phyloP scores from a whole-genome alignment of 192 early-diverging fungal genomes.

The Allomyces arbusculus region DNA sequence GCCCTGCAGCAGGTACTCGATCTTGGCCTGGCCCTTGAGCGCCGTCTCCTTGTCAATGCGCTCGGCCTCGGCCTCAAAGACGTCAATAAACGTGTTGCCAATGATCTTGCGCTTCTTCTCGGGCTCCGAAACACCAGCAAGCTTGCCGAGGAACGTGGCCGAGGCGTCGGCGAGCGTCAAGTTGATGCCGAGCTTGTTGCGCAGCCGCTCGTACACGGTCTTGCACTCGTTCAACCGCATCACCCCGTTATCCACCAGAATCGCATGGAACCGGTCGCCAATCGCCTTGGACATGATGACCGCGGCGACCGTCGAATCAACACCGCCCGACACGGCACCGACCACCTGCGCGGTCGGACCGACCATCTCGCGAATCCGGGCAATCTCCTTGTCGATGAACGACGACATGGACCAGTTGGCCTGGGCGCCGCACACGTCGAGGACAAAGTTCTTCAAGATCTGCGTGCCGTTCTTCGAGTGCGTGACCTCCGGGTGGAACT shows the following conservation, averaged over 20 bases:
- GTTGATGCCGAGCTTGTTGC: constrained; percentile 86
- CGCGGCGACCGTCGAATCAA: constrained; percentile 90
- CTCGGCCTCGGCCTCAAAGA: constrained; percentile 83
- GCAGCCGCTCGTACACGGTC: constrained; percentile 59
- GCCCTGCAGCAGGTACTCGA: constrained; percentile 91
- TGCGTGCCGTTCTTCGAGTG: constrained; percentile 70
- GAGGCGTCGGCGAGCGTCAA: constrained; percentile 75
- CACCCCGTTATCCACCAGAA: constrained; percentile 94
- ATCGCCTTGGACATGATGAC: constrained; percentile 93
- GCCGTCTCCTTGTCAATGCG: constrained; percentile 62
- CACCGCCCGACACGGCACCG: constrained; percentile 92
- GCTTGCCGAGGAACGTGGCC: constrained; percentile 59
- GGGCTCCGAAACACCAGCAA: constrained; percentile 84
- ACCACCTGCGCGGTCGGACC: constrained; percentile 82
- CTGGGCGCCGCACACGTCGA: constrained; percentile 62
- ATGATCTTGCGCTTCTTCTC: constrained; percentile 98
- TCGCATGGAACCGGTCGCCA: constrained; percentile 94
- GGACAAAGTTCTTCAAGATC: constrained; percentile 83
- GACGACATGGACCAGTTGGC: constrained; percentile 88
- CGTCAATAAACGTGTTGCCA: constrained; percentile 96
- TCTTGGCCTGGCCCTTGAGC: constrained; percentile 47
- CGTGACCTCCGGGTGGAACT: constrained; percentile 99
- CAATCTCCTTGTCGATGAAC: constrained; percentile 95
- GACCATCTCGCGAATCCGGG: constrained; percentile 73
- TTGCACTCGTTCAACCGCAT: constrained; percentile 95